A percentile compares a stretch with the other conserved stretches of the same genome.
Evolutionary conservation across 495 filamentous ascomycete genomes (phyloP).

Genomic region (Aspergillus biplanus): DNA sequence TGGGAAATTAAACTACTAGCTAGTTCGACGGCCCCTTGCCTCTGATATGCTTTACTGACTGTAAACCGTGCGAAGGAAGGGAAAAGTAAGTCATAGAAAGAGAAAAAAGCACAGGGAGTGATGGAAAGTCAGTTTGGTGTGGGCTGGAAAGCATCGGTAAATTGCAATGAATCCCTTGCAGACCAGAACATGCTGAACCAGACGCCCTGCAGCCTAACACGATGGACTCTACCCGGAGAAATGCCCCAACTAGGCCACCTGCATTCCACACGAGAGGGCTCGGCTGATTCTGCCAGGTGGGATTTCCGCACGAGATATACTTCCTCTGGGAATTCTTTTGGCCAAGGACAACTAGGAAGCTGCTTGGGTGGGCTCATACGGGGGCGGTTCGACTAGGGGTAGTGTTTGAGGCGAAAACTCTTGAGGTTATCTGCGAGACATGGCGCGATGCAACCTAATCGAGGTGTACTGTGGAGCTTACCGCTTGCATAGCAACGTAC

Average conservation of each 20-base stretch:
- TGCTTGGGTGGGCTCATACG: background rate
- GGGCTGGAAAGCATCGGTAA: background rate
- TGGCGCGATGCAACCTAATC: slow-evolving; percentile 19
- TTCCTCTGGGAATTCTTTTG: too few relatives aligned
- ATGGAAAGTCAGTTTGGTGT: slow-evolving; percentile 4
- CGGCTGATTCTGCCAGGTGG: slow-evolving; percentile 1
- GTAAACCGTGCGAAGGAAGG: background rate
- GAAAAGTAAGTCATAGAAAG: slow-evolving; percentile 2
- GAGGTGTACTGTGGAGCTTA: background rate
- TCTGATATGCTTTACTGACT: background rate
- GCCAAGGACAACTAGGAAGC: background rate
- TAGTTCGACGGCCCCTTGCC: slow-evolving; percentile 22
- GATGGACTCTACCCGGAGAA: slow-evolving; percentile 8
- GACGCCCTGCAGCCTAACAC: slow-evolving; percentile 19
- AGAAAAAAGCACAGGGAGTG: background rate
- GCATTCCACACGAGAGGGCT: slow-evolving; percentile 24
- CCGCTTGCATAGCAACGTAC: slow-evolving; percentile 19
- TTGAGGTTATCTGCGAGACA: background rate
- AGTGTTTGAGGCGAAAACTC: background rate
- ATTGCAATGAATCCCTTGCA: slow-evolving; percentile 21
- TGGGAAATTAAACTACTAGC: slow-evolving; percentile 21
- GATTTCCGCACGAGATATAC: background rate
- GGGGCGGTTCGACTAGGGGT: background rate
- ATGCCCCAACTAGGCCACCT: slow-evolving; percentile 13
- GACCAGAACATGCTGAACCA: slow-evolving; percentile 17